Evolutionary conservation across 2,329 filamentous ascomycete species (phyloP).

Genomic region (Fusarium sp.): DNA sequence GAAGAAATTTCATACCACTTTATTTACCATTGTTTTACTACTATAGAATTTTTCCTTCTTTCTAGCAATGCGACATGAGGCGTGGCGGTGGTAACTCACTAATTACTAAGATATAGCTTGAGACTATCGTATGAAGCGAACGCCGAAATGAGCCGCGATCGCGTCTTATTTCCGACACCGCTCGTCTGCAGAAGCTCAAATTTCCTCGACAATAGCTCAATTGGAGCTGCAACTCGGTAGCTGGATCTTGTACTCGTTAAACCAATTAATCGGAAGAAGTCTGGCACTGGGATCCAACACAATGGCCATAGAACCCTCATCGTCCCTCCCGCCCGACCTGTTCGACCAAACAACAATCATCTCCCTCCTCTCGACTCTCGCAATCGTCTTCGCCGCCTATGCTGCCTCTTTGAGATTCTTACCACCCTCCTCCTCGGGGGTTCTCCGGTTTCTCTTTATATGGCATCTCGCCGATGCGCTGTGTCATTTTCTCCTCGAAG

Average conservation of each 20-base stretch:
- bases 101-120: background rate
- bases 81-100: background rate
- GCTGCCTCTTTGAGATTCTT: slow-evolving; percentile 57
- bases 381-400: slow-evolving; percentile 62
- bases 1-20: background rate
- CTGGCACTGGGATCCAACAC: background rate
- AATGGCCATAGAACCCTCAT: slow-evolving; percentile 33
- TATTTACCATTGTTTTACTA: too few species aligned
- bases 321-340: slow-evolving; percentile 61
- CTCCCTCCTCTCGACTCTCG: slow-evolving; percentile 65
- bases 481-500: slow-evolving; percentile 91
- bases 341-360: slow-evolving; percentile 69
- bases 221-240: background rate
- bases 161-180: slow-evolving; percentile 12
- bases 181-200: background rate
- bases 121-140: background rate
- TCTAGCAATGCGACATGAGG: background rate
- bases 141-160: background rate
- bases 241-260: background rate
- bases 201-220: background rate
- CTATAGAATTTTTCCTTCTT: background rate
- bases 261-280: background rate
- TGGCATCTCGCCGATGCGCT: slow-evolving; percentile 96
- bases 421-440: slow-evolving; percentile 60
- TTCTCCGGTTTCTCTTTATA: slow-evolving; percentile 82